Evolutionary conservation across 2,329 filamentous ascomycete genomes (phyloP).

Genomic region (Apiospora phragmitis): DNA sequence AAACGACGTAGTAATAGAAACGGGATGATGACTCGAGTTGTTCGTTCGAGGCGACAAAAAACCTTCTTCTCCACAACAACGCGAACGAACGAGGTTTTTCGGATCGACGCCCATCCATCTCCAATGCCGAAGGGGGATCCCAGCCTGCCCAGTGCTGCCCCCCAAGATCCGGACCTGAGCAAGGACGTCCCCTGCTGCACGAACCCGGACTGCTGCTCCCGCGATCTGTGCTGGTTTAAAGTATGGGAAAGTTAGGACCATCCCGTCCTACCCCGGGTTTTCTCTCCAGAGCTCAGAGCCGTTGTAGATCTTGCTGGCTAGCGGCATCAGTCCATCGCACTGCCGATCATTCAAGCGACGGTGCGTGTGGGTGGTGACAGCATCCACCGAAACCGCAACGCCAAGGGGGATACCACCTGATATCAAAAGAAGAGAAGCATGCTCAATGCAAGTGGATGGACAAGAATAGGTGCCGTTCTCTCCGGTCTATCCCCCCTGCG

Average conservation of each 20-base stretch:
- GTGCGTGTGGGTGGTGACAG: no score
- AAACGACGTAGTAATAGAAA: neutral
- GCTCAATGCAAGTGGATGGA: neutral
- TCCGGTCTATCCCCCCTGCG: neutral
- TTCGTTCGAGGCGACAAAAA: neutral
- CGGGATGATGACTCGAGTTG: neutral
- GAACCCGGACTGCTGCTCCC: neutral
- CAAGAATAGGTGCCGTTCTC: neutral
- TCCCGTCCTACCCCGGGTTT: conserved; percentile 3
- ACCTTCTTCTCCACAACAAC: neutral
- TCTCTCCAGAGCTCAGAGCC: neutral
- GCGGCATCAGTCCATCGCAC: neutral
- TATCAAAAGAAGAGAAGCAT: neutral
- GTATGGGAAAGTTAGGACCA: neutral
- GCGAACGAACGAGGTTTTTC: neutral
- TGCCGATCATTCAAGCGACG: neutral
- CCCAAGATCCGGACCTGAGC: neutral
- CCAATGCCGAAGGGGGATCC: neutral
- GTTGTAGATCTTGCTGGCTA: neutral
- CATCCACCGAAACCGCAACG: neutral
- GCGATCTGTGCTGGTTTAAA: neutral
- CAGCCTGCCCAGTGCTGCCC: neutral
- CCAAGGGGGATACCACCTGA: neutral
- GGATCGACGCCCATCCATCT: neutral
- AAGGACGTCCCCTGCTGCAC: neutral